These are phyloP conservation scores for Cryphonectria carpinicola DNA, from an alignment of 2,329 filamentous ascomycete species.

Conservation along the genomic window DNA sequence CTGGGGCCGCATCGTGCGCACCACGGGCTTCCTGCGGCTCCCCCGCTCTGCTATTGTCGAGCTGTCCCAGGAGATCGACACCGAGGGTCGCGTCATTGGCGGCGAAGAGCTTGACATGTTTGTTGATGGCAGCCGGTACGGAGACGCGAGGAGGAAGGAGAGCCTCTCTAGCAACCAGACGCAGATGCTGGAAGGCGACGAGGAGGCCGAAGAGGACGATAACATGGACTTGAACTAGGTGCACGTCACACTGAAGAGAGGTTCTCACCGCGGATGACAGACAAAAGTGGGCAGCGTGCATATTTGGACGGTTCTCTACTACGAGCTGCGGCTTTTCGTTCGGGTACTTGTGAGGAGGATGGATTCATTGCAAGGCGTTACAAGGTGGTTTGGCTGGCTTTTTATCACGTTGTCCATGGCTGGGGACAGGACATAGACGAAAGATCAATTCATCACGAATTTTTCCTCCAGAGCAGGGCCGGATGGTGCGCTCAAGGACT, in stretches of 20 bases:
- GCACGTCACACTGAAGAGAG: slow-evolving; percentile 18
- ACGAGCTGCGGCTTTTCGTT: not conserved
- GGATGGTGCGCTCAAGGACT: not conserved
- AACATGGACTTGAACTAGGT: slow-evolving; percentile 61
- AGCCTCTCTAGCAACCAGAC: slow-evolving; percentile 64
- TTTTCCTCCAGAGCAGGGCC: too few species aligned
- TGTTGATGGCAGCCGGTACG: slow-evolving; percentile 45
- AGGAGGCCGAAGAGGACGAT: slow-evolving; percentile 63
- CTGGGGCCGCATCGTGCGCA: slow-evolving; percentile 93
- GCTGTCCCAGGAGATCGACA: slow-evolving; percentile 89
- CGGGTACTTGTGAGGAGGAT: not conserved
- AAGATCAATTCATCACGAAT: not conserved
- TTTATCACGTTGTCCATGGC: slow-evolving; percentile 16
- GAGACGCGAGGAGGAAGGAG: slow-evolving; percentile 56
- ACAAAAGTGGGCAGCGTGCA: not conserved
- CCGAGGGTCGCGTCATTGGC: slow-evolving; percentile 86
- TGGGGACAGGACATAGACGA: slow-evolving; percentile 4
- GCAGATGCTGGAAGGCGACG: slow-evolving; percentile 60
- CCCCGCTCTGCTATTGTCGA: slow-evolving; percentile 82
- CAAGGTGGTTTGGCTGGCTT: slow-evolving; percentile 3
- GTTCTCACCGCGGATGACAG: not conserved
- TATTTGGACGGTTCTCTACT: not conserved
- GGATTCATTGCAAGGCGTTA: slow-evolving; percentile 27
- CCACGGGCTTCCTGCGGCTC: slow-evolving; percentile 80
- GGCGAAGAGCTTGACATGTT: slow-evolving; percentile 76